phyloP scores from a whole-genome alignment of 2,329 filamentous ascomycete species.

The Epichloe gansuensis region DNA sequence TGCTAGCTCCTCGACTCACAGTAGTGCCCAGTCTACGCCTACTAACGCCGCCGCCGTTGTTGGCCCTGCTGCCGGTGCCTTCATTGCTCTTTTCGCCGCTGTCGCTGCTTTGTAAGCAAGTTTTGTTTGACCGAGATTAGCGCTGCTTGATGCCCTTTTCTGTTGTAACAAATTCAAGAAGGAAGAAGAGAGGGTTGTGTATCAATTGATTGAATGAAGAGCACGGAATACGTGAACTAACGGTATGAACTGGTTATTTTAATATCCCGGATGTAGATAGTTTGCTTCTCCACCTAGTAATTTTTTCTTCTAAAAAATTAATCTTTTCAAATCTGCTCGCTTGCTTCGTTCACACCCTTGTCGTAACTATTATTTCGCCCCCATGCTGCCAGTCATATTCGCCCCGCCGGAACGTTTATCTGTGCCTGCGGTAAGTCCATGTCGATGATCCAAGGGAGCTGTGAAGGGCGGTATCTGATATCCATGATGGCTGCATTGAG shows the following conservation, averaged over 20 bases:
- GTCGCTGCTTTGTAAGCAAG: conserved; percentile 20
- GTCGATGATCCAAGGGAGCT: conserved; percentile 42
- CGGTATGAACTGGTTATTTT: neutral
- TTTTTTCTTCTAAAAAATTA: neutral
- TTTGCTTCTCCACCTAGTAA: conserved; percentile 4
- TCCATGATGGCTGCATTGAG: conserved; percentile 47
- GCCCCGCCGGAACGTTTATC: too few species aligned
- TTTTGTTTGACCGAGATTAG: neutral
- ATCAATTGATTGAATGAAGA: conserved; percentile 1
- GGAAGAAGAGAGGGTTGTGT: neutral
- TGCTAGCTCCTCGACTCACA: neutral
- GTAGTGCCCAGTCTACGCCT: neutral
- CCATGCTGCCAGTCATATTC: neutral
- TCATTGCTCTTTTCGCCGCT: conserved; percentile 20
- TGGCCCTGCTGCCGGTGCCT: conserved; percentile 12
- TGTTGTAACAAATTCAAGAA: neutral
- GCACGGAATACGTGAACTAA: neutral
- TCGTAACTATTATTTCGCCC: too few species aligned
- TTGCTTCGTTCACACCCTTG: too few species aligned
- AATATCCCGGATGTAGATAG: neutral
- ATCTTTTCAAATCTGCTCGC: neutral
- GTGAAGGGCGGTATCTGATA: conserved; percentile 25
- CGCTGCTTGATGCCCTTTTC: neutral
- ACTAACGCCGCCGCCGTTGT: conserved; percentile 2
- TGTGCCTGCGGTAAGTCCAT: conserved; percentile 25